Percentiles rank a stretch among this genome's conserved stretches.
Conservation (phyloP, 2,329 filamentous ascomycete genomes). For the Alternaria metachromatica region DNA sequence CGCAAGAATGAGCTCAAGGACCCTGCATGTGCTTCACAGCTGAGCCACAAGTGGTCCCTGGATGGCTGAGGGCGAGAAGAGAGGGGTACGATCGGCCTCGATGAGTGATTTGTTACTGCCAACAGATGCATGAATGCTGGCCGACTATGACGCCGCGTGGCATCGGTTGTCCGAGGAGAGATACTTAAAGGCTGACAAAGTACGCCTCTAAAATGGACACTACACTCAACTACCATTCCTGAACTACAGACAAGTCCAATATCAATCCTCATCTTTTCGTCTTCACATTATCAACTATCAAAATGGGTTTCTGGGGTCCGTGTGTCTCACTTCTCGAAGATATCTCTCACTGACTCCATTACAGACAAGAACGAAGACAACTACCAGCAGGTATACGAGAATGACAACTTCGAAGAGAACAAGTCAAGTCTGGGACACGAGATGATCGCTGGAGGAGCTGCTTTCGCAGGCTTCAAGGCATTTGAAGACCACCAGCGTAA, state of each 20-base stretch:
- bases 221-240: background rate
- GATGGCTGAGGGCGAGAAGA: conserved; percentile 24
- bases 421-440: conserved; percentile 74
- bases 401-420: conserved; percentile 57
- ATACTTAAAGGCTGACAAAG: conserved; percentile 20
- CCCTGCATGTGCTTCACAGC: conserved; percentile 11
- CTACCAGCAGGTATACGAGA: conserved; percentile 63
- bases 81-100: conserved; percentile 31
- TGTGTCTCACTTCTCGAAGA: background rate
- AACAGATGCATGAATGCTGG: background rate
- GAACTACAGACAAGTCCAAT: background rate
- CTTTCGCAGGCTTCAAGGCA: conserved; percentile 80
- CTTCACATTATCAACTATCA: conserved; percentile 21
- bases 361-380: conserved; percentile 60
- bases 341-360: background rate
- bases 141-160: conserved; percentile 18
- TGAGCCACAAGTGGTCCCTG: conserved; percentile 32
- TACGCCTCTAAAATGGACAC: background rate
- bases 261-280: background rate
- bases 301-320: conserved; percentile 55
- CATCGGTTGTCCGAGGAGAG: conserved; percentile 4
- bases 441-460: conserved; percentile 74
- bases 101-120: conserved; percentile 11
- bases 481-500: conserved; percentile 77
- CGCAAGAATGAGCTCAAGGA: conserved; percentile 12